These are phyloP conservation scores for Letharia lupina DNA, from an alignment of 495 filamentous ascomycete species.

Conservation along the genomic window DNA sequence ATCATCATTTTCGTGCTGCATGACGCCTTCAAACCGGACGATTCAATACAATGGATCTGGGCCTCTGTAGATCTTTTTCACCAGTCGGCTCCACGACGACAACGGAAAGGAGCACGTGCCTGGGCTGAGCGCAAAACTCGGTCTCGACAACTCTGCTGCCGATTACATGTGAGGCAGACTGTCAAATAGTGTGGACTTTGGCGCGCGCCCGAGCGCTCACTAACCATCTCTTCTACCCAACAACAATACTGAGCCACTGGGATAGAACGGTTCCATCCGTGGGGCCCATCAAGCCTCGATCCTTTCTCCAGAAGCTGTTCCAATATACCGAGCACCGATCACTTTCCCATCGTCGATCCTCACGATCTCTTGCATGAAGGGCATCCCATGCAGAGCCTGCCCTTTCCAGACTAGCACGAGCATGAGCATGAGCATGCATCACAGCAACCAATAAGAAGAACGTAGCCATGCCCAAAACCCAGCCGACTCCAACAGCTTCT, in stretches of 20 bases:
- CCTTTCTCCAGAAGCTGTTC: not conserved
- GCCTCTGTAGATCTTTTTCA: not conserved
- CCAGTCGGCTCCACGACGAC: not conserved
- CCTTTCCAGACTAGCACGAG: not conserved
- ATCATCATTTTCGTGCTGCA: conserved; percentile 5
- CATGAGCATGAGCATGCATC: not conserved
- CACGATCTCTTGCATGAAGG: not conserved
- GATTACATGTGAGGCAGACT: not conserved
- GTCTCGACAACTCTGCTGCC: not conserved
- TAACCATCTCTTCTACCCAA: not conserved
- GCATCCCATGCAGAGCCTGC: not conserved
- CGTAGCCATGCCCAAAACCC: not conserved
- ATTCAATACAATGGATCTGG: not conserved
- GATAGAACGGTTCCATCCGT: not conserved
- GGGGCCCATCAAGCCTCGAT: not conserved
- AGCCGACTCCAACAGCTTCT: not conserved
- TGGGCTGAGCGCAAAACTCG: not conserved
- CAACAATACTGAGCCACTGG: not conserved
- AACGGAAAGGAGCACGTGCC: not conserved
- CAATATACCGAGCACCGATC: not conserved
- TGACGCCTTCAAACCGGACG: not conserved
- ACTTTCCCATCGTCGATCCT: no score
- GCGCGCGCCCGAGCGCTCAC: not conserved
- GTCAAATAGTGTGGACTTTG: not conserved
- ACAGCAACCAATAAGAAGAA: not conserved